Evolutionary conservation across 805 yeast genomes (phyloP).

Genomic region (Saccharomycopsis sp.): DNA sequence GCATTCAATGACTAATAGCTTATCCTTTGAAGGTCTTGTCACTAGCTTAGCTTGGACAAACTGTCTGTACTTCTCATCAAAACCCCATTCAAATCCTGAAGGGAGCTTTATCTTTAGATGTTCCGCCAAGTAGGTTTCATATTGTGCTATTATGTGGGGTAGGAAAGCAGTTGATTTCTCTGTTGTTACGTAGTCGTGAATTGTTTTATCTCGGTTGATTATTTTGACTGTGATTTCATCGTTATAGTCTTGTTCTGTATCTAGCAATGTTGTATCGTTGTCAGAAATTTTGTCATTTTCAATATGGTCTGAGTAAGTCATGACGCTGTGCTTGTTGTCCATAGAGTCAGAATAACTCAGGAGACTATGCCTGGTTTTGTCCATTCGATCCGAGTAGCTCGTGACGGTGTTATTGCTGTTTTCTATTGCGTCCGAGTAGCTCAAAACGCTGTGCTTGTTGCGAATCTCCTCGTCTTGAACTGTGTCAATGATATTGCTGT

Average conservation of each 20-base stretch:
- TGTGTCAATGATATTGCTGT: not conserved
- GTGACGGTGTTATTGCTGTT: not conserved
- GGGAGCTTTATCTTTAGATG: not conserved
- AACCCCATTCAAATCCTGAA: not conserved
- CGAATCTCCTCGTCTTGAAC: not conserved
- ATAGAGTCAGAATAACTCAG: too few relatives aligned
- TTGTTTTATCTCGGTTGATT: not conserved
- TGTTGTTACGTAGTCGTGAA: not conserved
- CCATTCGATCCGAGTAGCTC: too few relatives aligned
- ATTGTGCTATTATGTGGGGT: not conserved
- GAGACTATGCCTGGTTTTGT: too few relatives aligned
- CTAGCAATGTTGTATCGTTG: not conserved
- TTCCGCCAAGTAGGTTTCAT: not conserved
- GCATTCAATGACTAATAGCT: not conserved
- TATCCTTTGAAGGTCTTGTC: not conserved
- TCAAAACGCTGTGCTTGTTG: not conserved
- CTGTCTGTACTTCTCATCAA: not conserved
- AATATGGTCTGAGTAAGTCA: too few relatives aligned
- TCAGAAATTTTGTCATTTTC: not conserved
- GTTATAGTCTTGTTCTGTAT: not conserved
- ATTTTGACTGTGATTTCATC: not conserved
- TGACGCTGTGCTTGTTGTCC: too few relatives aligned
- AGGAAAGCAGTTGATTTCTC: not conserved
- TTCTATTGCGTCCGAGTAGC: not conserved
- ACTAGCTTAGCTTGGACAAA: not conserved